These are phyloP conservation scores for Diaporthe ampelina DNA, from an alignment of 2,329 filamentous ascomycete genomes.

Conservation along the genomic window DNA sequence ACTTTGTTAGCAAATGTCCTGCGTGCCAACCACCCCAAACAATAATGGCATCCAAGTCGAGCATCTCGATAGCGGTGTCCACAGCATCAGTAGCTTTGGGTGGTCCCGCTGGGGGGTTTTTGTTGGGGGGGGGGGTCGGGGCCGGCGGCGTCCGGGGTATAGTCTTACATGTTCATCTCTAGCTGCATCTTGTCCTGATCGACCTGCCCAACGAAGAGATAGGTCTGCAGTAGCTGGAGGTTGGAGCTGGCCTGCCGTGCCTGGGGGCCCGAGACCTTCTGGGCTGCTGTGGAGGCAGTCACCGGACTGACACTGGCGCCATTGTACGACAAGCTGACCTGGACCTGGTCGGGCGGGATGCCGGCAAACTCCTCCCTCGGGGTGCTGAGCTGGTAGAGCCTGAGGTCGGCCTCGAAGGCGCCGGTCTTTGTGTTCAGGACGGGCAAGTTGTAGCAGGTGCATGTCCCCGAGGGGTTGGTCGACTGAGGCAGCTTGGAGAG, in stretches of 20 bases:
- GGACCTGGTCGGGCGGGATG: slow-evolving; percentile 65
- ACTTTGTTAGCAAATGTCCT: slow-evolving; percentile 36
- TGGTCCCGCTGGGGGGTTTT: too few species aligned
- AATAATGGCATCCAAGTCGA: too few species aligned
- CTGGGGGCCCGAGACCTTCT: slow-evolving; percentile 45
- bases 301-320: slow-evolving; percentile 67
- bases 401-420: slow-evolving; percentile 81
- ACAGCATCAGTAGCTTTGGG: neutral
- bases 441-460: slow-evolving; percentile 86
- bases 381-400: slow-evolving; percentile 78
- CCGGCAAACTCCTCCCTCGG: slow-evolving; percentile 67
- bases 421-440: slow-evolving; percentile 77
- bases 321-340: slow-evolving; percentile 67
- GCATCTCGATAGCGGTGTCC: too few species aligned
- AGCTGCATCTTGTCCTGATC: slow-evolving; percentile 67
- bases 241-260: slow-evolving; percentile 44
- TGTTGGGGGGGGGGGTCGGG: neutral
- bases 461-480: slow-evolving; percentile 81
- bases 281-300: slow-evolving; percentile 45
- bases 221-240: slow-evolving; percentile 69
- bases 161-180: slow-evolving; percentile 72
- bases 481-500: slow-evolving; percentile 69
- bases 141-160: neutral
- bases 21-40: too few species aligned
- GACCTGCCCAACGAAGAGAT: slow-evolving; percentile 78